Percentiles rank a stretch among this genome's conserved stretches.
phyloP scores from a whole-genome alignment of 2,329 filamentous ascomycete species.

The Teratosphaeria destructans region DNA sequence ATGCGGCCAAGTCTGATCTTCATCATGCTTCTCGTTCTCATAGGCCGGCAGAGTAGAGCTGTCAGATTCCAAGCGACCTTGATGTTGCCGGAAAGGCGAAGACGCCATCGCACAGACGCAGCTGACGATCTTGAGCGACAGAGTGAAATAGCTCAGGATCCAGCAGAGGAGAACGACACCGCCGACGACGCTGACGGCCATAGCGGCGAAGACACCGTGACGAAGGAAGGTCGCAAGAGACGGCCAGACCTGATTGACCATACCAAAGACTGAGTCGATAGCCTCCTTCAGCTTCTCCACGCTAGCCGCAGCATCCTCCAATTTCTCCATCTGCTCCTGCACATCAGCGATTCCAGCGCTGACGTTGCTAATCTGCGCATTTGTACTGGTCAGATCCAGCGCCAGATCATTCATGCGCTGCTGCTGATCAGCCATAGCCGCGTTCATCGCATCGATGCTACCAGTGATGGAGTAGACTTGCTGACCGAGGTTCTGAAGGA shows the following conservation, averaged over 20 bases:
- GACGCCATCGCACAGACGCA: not conserved
- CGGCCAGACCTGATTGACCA: not conserved
- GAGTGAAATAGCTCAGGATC: not conserved
- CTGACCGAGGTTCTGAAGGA: not conserved
- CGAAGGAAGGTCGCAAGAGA: not conserved
- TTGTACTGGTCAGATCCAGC: not conserved
- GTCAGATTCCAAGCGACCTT: not conserved
- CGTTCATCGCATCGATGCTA: not conserved
- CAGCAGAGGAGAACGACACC: not conserved
- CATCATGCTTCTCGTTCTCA: not conserved
- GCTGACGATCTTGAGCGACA: not conserved
- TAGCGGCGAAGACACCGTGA: not conserved
- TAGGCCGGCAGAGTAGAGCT: not conserved
- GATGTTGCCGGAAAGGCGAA: not conserved
- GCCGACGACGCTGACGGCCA: not conserved
- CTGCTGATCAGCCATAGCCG: not conserved
- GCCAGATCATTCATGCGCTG: not conserved
- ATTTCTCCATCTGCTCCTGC: not conserved
- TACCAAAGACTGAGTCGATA: not conserved
- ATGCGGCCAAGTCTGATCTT: not conserved
- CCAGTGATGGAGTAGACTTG: not conserved
- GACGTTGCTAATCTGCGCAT: not conserved
- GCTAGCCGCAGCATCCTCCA: not conserved
- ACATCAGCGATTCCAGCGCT: not conserved
- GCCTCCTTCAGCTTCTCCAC: not conserved